These are phyloP conservation scores for Volutella citrinella DNA, from an alignment of 2,329 filamentous ascomycete genomes.

Conservation along the genomic window DNA sequence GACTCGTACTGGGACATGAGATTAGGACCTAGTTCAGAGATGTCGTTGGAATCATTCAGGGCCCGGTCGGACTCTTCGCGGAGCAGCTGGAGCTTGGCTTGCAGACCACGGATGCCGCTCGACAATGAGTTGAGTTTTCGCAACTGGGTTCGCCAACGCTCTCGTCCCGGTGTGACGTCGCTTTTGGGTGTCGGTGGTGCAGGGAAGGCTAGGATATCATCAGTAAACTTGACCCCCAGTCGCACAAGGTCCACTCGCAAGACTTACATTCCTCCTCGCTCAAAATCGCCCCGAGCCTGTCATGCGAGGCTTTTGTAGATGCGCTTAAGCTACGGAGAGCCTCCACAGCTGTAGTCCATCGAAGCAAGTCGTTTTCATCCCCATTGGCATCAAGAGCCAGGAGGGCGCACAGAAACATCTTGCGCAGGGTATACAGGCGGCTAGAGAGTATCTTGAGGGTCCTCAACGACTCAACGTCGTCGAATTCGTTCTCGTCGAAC, in stretches of 20 bases:
- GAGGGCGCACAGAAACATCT: constrained; percentile 84
- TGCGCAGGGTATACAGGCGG: constrained; percentile 75
- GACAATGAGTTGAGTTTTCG: constrained; percentile 86
- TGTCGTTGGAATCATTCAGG: constrained; percentile 69
- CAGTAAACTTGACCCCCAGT: too few species aligned
- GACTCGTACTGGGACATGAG: constrained; percentile 92
- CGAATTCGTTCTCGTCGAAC: constrained; percentile 65
- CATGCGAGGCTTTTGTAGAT: constrained; percentile 59
- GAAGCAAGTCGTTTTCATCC: constrained; percentile 69
- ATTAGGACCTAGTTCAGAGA: constrained; percentile 72
- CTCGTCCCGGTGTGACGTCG: constrained; percentile 68
- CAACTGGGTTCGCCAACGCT: constrained; percentile 82
- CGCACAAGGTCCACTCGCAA: too few species aligned
- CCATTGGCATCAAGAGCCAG: constrained; percentile 82
- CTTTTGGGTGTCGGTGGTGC: constrained; percentile 55
- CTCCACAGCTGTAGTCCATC: constrained; percentile 77
- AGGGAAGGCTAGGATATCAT: constrained; percentile 43
- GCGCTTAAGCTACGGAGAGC: constrained; percentile 65
- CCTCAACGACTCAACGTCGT: constrained; percentile 75
- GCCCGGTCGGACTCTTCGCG: constrained; percentile 83
- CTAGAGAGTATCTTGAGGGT: constrained; percentile 79
- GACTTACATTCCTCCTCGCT: constrained; percentile 77
- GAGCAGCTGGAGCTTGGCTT: constrained; percentile 90
- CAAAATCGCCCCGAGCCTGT: constrained; percentile 66
- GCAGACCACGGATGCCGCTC: constrained; percentile 83